Evolutionary conservation across 148 eudicot genomes (phyloP), one percentile per base, ranked within the genome.

Genomic region (Dianthus caryophyllus): DNA sequence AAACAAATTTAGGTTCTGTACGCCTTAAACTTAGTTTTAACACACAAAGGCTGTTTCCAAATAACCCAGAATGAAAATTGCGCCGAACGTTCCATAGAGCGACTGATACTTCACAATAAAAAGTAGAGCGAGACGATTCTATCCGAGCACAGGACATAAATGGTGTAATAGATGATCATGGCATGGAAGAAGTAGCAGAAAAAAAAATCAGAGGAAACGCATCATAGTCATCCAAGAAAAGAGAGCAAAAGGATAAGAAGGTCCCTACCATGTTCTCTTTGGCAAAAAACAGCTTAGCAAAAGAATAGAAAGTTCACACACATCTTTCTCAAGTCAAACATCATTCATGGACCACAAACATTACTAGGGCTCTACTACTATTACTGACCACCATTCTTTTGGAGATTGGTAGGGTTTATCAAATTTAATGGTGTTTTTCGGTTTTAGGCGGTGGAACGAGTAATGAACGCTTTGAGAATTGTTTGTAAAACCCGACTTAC

Each of bases 211-310:
- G 64, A 56, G 59, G 71, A 70, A 63, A 33, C 69, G 69, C 80
- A 65, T 72, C 43, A 17, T 73, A 14, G 24, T 69, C 62, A 72
- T 52, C 56, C 58, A 53, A 36, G 11, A 56, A n/a, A 18, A 65
- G 65, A 31, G 20, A 22, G 36, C 43, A 72, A 21, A 67, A 55
- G 18, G 41, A 47, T 12, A 31, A 17, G 4, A 70, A 54, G 71
- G 80, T 56, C 74, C 80, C 85, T 49, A 77, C 80, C 82, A 82
- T 71, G 80, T 78, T 78, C 33, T 11, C 25, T 68, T 78, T 81
- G 81, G 81, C 77, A 66, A 78, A 78, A 78, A 78, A 78, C 79
- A 81, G 84, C 84, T 81, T n/a, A 75, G 60, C 77, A 78, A 62
- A 59, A 76, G 70, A 74, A 41, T 48, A 65, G 72, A 55, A 77